Evolutionary conservation across 768 basidiomycete genomes (phyloP).

Genomic region (Leccinellum luteum): DNA sequence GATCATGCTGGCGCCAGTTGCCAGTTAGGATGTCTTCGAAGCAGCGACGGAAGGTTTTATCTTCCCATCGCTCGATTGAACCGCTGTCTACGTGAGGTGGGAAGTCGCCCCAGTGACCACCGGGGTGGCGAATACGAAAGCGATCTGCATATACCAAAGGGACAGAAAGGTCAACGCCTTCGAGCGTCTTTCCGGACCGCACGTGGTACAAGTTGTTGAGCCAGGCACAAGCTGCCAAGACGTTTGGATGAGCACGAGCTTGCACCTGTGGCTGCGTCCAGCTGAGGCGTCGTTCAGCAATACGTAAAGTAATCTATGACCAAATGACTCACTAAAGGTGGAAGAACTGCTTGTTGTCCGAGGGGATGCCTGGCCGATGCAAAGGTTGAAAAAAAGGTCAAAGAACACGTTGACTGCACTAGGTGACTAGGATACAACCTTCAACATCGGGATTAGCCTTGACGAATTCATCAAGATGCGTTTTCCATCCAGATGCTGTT

Average conservation of each 20-base stretch:
- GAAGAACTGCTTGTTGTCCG: constrained; percentile 66
- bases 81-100: constrained; percentile 60
- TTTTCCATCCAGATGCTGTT: constrained; percentile 58
- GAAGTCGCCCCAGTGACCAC: constrained; percentile 51
- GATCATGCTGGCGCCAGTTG: constrained; percentile 63
- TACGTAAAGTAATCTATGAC: not conserved
- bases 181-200: constrained; percentile 35
- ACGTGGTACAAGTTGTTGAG: constrained; percentile 63
- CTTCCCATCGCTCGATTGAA: constrained; percentile 74
- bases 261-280: constrained; percentile 59
- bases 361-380: constrained; percentile 44
- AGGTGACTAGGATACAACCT: constrained; percentile 34
- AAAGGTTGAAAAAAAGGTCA: not conserved
- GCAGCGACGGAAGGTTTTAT: constrained; percentile 53
- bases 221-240: constrained; percentile 55
- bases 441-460: constrained; percentile 53
- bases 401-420: not conserved
- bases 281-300: constrained; percentile 21
- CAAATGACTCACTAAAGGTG: constrained; percentile 55
- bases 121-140: constrained; percentile 71
- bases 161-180: constrained; percentile 57
- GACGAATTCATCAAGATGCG: constrained; percentile 52
- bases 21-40: constrained; percentile 62
- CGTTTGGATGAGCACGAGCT: constrained; percentile 65
- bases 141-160: constrained; percentile 73